These are phyloP conservation scores for Backusella mclennaniae DNA, from an alignment of 192 early-diverging fungal species.

Conservation along the genomic window DNA sequence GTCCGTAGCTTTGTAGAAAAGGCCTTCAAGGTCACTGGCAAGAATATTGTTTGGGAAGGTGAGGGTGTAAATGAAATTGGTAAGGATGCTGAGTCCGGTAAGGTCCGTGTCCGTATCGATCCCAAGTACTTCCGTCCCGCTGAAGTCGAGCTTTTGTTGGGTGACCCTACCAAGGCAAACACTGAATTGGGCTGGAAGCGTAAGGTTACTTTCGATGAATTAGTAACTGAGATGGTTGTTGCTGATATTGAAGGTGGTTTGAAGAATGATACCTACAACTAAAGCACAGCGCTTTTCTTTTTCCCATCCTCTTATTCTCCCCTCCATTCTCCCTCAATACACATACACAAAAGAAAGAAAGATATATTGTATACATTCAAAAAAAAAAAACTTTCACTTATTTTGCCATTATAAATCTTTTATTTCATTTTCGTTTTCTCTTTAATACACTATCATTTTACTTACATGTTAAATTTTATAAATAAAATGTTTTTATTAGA, in stretches of 20 bases:
- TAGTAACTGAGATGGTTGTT: slow-evolving; percentile 66
- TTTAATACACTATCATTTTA: background rate
- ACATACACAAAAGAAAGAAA: background rate
- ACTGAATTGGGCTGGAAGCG: slow-evolving; percentile 63
- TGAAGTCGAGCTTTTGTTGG: slow-evolving; percentile 74
- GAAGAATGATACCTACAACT: slow-evolving; percentile 11
- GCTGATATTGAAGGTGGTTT: slow-evolving; percentile 51
- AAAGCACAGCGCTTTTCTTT: background rate
- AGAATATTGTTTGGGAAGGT: slow-evolving; percentile 66
- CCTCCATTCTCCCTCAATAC: background rate
- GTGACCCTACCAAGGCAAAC: slow-evolving; percentile 71
- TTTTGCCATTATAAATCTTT: background rate
- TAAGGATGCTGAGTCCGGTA: slow-evolving; percentile 51
- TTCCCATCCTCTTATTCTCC: background rate
- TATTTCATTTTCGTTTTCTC: background rate
- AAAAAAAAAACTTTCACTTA: background rate
- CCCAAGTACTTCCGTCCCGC: slow-evolving; percentile 77
- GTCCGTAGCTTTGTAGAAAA: slow-evolving; percentile 81
- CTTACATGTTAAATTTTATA: slow-evolving; percentile 1
- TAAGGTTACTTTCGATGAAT: slow-evolving; percentile 66
- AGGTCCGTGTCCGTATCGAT: slow-evolving; percentile 63
- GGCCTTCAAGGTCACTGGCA: slow-evolving; percentile 62
- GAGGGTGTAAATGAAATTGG: slow-evolving; percentile 60
- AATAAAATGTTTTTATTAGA: slow-evolving; percentile 9
- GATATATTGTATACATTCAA: background rate